These are phyloP conservation scores for Puya raimondii DNA, from an alignment of 176 grass and related monocot species.

Conservation along the genomic window DNA sequence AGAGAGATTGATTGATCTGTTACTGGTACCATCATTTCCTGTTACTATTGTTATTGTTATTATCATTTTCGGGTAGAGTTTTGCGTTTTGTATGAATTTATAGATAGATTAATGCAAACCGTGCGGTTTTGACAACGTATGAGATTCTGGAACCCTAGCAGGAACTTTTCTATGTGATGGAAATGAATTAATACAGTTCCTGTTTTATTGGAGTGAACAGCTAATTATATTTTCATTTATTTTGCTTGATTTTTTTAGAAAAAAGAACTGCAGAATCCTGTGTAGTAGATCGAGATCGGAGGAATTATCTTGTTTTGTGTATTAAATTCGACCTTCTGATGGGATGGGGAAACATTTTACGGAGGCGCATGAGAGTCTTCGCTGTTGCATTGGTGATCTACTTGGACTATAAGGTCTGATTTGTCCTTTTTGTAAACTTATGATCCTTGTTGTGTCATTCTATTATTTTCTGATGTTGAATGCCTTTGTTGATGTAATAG, in stretches of 20 bases:
- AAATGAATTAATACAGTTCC: too few species aligned
- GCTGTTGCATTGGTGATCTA: slow-evolving; percentile 63
- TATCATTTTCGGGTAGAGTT: too few species aligned
- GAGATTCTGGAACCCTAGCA: too few species aligned
- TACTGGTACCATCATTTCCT: too few species aligned
- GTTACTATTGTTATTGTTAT: too few species aligned
- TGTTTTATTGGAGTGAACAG: not conserved
- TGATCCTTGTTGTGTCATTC: not conserved
- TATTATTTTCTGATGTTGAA: not conserved
- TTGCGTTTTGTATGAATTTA: too few species aligned
- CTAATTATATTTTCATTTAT: not conserved
- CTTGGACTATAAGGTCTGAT: slow-evolving; percentile 67
- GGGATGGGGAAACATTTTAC: slow-evolving; percentile 73
- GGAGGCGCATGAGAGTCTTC: slow-evolving; percentile 71
- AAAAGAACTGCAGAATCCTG: not conserved
- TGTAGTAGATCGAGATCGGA: not conserved
- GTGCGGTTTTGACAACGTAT: too few species aligned
- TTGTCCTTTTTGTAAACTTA: slow-evolving; percentile 4
- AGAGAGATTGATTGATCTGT: too few species aligned
- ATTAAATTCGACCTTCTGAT: slow-evolving; percentile 30
- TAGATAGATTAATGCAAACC: too few species aligned
- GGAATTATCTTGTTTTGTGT: not conserved
- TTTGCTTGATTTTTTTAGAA: not conserved
- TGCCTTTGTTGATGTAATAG: slow-evolving; percentile 31
- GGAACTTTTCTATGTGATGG: too few species aligned